Base-by-base conservation (phyloP, 2,329 filamentous ascomycete genomes). In the Penicillium concentricum region DNA sequence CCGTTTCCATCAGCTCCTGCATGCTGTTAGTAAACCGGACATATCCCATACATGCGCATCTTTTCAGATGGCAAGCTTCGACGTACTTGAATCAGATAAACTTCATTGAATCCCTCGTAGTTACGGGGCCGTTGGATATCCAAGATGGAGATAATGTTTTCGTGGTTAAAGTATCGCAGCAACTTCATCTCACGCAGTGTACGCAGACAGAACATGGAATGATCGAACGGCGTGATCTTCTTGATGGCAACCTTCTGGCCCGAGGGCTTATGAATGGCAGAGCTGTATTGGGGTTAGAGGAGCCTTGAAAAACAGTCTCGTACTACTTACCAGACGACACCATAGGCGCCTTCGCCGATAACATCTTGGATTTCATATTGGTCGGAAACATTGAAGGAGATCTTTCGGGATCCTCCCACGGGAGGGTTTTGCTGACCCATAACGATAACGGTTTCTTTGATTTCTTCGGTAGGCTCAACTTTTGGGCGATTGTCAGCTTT, bases 361-460 rank as follows among this genome's bases (percentile, higher is more conserved):
- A 99, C 94, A 87, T 99, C 94, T 76, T 97, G 93, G 66, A 99
- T 99, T 73, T 99, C 94, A 75, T 99, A 99, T 77, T 99, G 94
- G 78, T 99, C 94, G 72, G 92, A 97, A 62, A 99, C 94, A 73
- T 99, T 99, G 87, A 99, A 99, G 55, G 92, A 97, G 76, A 99
- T 99, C 85, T 97, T 99, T 74, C 94, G 80, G 60, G 85, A 87
- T 64, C 83, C 82, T 72, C 78, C 80, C 52, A 74, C 85, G 68
- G 76, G 74, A 59, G 76, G 69, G 45, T 68, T 67, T 65, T 74
- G 76, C 61, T 79, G 74, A 59, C 74, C 75, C 77, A 79, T 79
- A 18, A 48, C 61, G 60, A 79, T 78, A 37, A 49, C 61, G 60
- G 4, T 47, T 51, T 35, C 44, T 34, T 45, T 57, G 54, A 3